Percentiles rank a stretch among this genome's conserved stretches.
phyloP scores from a whole-genome alignment of 305 asterid genomes.

The Solanum aculeatissimum region DNA sequence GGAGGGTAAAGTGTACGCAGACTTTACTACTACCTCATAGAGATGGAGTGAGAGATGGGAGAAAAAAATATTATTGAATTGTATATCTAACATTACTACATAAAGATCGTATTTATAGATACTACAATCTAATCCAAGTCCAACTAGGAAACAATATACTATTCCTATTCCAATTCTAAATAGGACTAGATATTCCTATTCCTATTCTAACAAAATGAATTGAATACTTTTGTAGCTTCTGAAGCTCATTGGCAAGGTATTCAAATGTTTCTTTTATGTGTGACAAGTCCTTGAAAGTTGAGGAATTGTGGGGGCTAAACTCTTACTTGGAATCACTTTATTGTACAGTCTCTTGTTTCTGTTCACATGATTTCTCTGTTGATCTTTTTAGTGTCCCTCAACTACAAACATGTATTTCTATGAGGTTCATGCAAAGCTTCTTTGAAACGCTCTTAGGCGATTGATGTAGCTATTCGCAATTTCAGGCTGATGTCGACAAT shows the following conservation, averaged over 20 bases:
- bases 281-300: neutral
- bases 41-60: too few species aligned
- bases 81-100: too few species aligned
- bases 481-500: slow-evolving; percentile 97
- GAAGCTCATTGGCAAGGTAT: neutral
- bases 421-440: neutral
- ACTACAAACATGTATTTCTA: neutral
- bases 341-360: neutral
- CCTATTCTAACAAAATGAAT: too few species aligned
- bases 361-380: neutral
- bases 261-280: neutral
- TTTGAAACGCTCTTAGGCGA: neutral
- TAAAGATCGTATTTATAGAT: too few species aligned
- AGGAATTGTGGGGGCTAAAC: neutral
- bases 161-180: too few species aligned
- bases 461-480: neutral
- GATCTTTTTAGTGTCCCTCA: neutral
- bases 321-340: neutral
- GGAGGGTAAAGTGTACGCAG: too few species aligned
- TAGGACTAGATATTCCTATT: too few species aligned
- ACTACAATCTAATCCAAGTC: too few species aligned
- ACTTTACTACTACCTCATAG: too few species aligned
- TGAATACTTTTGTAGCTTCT: neutral
- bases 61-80: too few species aligned
- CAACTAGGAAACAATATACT: too few species aligned